Evolutionary conservation across 768 basidiomycete genomes (phyloP), one percentile per base, ranked within the genome.

Genomic region (Leccinum olivaceopallidum): DNA sequence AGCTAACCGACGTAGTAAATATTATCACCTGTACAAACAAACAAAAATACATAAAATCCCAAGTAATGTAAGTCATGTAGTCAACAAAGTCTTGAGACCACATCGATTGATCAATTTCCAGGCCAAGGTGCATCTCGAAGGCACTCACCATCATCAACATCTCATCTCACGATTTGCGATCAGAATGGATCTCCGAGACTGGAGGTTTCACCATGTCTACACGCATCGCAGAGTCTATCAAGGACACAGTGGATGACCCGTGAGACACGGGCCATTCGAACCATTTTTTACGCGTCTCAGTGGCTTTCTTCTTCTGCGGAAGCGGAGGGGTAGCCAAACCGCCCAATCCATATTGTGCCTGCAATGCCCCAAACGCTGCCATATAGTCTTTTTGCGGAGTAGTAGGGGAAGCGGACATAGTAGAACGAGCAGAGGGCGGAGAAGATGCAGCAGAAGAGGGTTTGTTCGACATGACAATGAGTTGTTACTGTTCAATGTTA

Each of bases 281-380:
- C 69, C 69, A 71, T 59, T 65, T 67, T 3, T 53, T 59, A 20
- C 44, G n/a, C 5, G 44, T 47, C 44, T 20, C n/a, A 10, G 32
- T 47, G 14, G 34, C 5, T 13, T 51, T 26, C 39, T 36, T n/a
- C 42, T 47, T 34, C 36, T 49, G 32, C 1, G 55, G 57, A 12
- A 62, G 54, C 2, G 50, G 4, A 26, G 63, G 63, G 2, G 57
- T 53, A 14, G 32, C 28, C 6, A 47, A 0, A 14, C 57, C 57
- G 12, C 67, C 70, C 1, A 67, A 12, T 10, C 70, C 69, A 28
- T 71, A 70, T 44, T 56, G 60, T 9, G 34, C 36, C 34, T 70
- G 69, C 24, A 71, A n/a, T n/a, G 55, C 34, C 2, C 58, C 70
- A 59, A 67, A 69, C 4, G 69, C 65, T n/a, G 67, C 62, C 18